Base-by-base conservation (phyloP, 805 yeast species). In the Monosporozyma aquatica region DNA sequence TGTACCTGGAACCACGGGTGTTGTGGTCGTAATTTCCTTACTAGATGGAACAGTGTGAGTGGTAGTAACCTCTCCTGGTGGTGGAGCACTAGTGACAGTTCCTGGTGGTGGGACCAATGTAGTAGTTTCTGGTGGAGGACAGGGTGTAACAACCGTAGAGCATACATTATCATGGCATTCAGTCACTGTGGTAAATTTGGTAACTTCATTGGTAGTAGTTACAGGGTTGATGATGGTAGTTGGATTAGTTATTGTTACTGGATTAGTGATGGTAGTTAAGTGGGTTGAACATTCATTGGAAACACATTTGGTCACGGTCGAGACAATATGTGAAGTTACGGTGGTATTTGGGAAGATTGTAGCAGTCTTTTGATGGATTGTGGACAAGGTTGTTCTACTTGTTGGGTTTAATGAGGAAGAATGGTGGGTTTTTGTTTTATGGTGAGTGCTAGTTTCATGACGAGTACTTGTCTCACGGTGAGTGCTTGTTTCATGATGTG, bases 61-160 rank as follows among this genome's bases (percentile, higher is more conserved):
- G 6, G 37, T 21, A 7, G 37, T 34, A 22, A 22, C 26, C 6
- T 13, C 27, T 18, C 5, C 17, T 21, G 37, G 17, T 22, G 33
- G 33, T 14, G 21, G 21, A 9, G 21, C 25, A 17, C 8, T 5
- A 4, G 37, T 18, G 8, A n/a, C 15, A 21, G 14, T 11, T 34
- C 11, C 26, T 8, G 40, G 33, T 25, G 41, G 26, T 38, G 41
- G 41, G 3, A 38, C 41, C 9, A n/a, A 8, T 11, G 39, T 27
- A 26, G 22, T 20, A 9, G 25, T 20, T 17, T 30, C 28, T 18
- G 41, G 18, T 18, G 35, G 20, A 23, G 42, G 42, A 25, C 32
- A 37, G 8, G 42, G 26, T 30, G 37, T 29, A 3, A 23, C 21
- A 9, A 39, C 14, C 2, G 37, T 39, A 3, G 28, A 22, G 9